A percentile compares a stretch with the other conserved stretches of the same genome.
Conservation (phyloP, 345 rosid genomes). For the Murraya paniculata region DNA sequence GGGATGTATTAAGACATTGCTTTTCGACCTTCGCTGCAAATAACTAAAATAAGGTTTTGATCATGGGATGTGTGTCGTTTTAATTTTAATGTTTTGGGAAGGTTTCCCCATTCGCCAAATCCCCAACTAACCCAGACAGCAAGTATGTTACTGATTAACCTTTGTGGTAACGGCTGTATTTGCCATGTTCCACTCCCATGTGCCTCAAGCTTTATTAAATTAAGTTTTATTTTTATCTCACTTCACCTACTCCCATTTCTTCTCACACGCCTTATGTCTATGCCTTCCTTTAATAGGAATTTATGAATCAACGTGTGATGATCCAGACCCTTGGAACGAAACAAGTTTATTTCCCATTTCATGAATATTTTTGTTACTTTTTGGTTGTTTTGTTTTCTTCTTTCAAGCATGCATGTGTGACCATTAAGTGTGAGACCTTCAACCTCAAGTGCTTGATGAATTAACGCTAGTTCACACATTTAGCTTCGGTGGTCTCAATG, state of each 20-base stretch:
- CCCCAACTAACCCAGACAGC: conserved; percentile 1
- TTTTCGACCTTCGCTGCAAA: not conserved
- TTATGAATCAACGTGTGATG: not conserved
- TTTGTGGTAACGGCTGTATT: not conserved
- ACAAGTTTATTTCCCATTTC: not conserved
- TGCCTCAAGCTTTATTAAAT: not conserved
- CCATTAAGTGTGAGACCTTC: not conserved
- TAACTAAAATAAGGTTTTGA: not conserved
- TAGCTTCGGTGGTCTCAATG: not conserved
- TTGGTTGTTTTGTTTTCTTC: too few relatives aligned
- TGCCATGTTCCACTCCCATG: not conserved
- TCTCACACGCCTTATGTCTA: not conserved
- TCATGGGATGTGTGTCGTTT: not conserved
- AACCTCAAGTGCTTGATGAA: too few relatives aligned
- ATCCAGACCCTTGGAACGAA: not conserved
- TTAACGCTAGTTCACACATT: too few relatives aligned
- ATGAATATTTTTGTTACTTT: too few relatives aligned
- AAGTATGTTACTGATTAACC: not conserved
- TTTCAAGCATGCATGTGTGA: not conserved
- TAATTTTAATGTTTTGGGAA: not conserved
- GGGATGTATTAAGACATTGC: not conserved
- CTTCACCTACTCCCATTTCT: not conserved
- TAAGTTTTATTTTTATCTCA: not conserved
- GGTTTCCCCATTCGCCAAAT: not conserved
- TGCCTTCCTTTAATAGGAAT: not conserved